Conservation (phyloP, 441 rosid genomes). For the Populus hybrid region DNA sequence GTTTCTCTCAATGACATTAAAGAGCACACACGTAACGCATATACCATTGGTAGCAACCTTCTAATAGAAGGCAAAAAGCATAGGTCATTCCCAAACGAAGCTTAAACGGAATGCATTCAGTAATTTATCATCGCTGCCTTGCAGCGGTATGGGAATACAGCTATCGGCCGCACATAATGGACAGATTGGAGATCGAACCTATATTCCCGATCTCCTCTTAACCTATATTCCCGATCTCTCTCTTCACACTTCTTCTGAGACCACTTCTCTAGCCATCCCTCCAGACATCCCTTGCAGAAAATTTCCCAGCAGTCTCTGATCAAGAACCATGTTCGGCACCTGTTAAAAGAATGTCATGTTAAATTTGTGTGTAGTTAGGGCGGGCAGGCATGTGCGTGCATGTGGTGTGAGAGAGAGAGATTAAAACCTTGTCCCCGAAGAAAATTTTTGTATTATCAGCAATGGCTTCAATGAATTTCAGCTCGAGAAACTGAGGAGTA, state of each 20-base stretch:
- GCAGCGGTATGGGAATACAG: background rate
- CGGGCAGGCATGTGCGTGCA: background rate
- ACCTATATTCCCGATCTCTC: background rate
- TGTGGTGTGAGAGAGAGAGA: constrained; percentile 10
- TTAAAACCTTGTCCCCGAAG: constrained; percentile 77
- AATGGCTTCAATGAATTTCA: constrained; percentile 78
- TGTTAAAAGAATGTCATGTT: constrained; percentile 24
- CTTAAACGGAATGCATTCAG: background rate
- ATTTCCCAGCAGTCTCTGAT: constrained; percentile 85
- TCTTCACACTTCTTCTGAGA: constrained; percentile 3
- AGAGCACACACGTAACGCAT: background rate
- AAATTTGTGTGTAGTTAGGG: background rate
- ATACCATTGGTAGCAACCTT: background rate
- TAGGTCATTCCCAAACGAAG: background rate
- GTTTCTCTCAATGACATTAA: background rate
- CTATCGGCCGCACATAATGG: background rate
- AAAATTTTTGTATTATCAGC: constrained; percentile 82
- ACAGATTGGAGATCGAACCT: background rate
- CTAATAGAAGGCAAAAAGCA: background rate
- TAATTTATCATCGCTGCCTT: background rate
- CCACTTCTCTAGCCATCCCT: constrained; percentile 21
- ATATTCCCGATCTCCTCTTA: background rate
- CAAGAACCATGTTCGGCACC: constrained; percentile 84
- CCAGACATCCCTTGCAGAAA: constrained; percentile 48
- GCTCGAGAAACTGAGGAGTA: constrained; percentile 79